These are phyloP conservation scores for Earliella scabrosa DNA, from an alignment of 1,284 basidiomycete species.

Conservation along the genomic window DNA sequence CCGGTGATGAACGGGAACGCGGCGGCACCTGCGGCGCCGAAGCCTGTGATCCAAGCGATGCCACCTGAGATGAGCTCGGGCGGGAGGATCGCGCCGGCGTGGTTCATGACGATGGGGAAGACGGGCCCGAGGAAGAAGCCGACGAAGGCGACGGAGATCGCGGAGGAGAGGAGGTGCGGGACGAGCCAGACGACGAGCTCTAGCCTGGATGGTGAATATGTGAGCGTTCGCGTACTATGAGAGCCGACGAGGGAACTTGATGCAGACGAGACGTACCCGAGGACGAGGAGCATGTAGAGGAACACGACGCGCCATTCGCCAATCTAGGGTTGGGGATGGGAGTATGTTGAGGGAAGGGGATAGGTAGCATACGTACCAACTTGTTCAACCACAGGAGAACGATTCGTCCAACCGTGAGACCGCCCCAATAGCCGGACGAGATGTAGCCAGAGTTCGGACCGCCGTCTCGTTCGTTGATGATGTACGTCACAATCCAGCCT, in stretches of 20 bases:
- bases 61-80: slow-evolving; percentile 54
- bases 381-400: slow-evolving; percentile 53
- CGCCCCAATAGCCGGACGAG: slow-evolving; percentile 53
- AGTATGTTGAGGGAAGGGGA: background rate
- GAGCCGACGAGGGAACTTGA: too few relatives aligned
- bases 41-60: slow-evolving; percentile 60
- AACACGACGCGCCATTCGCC: slow-evolving; percentile 47
- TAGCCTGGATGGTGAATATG: slow-evolving; percentile 36
- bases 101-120: slow-evolving; percentile 59
- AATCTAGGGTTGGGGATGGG: slow-evolving; percentile 31
- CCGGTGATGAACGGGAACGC: slow-evolving; percentile 61
- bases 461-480: slow-evolving; percentile 46
- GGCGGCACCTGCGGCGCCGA: slow-evolving; percentile 58
- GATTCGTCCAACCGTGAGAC: slow-evolving; percentile 47
- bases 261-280: slow-evolving; percentile 34
- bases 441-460: slow-evolving; percentile 52
- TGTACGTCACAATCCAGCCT: slow-evolving; percentile 58
- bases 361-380: slow-evolving; percentile 34
- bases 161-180: slow-evolving; percentile 54
- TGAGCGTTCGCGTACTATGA: too few relatives aligned
- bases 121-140: slow-evolving; percentile 57
- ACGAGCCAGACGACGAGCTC: slow-evolving; percentile 64
- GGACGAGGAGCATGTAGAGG: slow-evolving; percentile 39
- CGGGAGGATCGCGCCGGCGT: slow-evolving; percentile 51
- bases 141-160: slow-evolving; percentile 56